Conservation (phyloP, 164 flowering plant species). For the Vitis labrusca region DNA sequence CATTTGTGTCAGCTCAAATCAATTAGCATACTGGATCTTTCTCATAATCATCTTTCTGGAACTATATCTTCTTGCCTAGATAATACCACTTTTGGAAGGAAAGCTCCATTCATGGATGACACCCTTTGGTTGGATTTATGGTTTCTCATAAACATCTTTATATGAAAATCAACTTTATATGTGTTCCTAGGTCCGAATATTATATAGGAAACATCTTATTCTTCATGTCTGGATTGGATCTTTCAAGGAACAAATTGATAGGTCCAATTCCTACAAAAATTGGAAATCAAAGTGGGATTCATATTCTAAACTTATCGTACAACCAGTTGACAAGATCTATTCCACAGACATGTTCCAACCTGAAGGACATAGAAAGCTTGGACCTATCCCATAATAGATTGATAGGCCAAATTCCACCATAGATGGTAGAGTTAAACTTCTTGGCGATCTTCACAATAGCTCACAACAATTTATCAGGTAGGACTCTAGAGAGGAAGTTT, state of each 20-base stretch:
- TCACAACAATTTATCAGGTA: too few species aligned
- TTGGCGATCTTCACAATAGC: too few species aligned
- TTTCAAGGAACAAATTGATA: conserved; percentile 20
- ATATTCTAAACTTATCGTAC: conserved; percentile 18
- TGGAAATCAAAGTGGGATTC: conserved; percentile 9
- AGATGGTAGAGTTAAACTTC: too few species aligned
- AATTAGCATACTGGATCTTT: neutral
- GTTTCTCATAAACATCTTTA: neutral
- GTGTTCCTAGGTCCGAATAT: neutral
- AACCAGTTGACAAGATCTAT: conserved; percentile 17
- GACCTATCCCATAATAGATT: too few species aligned
- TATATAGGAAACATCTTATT: conserved; percentile 5
- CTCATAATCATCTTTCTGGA: conserved; percentile 14
- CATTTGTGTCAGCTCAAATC: neutral
- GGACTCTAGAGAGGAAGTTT: too few species aligned
- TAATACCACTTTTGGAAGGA: neutral
- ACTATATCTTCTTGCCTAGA: conserved; percentile 15
- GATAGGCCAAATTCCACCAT: too few species aligned
- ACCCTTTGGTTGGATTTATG: neutral
- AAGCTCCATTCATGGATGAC: conserved; percentile 1
- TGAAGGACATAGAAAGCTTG: conserved; percentile 16
- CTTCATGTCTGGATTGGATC: conserved; percentile 20
- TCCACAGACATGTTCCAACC: conserved; percentile 13
- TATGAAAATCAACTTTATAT: too few species aligned
- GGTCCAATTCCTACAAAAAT: conserved; percentile 24